Base-by-base conservation (phyloP, 176 grass and related monocot genomes). In the Rhynchospora tenuis region DNA sequence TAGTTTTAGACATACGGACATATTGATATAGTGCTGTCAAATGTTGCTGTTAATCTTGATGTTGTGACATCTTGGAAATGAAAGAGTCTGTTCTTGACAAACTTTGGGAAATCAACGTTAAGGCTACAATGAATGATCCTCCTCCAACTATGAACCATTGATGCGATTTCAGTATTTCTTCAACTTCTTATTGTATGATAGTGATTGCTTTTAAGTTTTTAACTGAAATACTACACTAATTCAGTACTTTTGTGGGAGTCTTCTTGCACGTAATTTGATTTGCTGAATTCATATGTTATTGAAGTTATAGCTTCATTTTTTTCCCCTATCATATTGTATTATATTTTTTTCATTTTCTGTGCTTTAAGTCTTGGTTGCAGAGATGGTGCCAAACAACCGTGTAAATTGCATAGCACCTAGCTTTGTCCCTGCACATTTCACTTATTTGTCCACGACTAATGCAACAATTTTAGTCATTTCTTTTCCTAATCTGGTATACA, bases 361-460 rank as follows among this genome's bases (percentile, higher is more conserved):
- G 12, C 81, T 84, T 31, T 64, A 95, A 93, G 96, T 86, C 84
- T 88, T 98, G 84, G 93, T 93, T 81, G 54, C 91, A 77, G 92
- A 95, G 80, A 93, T 98, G 93, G 87, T 89, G 4, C 95, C 92
- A 85, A 33, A 95, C 82, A 94, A 90, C 78, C 92, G 95, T 78
- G 89, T 98, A 65, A 98, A 95, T 85, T 98, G 96, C 84, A 89
- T 98, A 85, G 96, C 93, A 71, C 96, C 96, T 87, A 93, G 96
- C 86, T 98, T 98, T 83, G 92, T 95, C 73, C 96, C 93, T 38
- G 95, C 96, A 28, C 84, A 86, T 82, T 98, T 98, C 88, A 89
- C 96, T 89, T 54, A 81, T 80, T 98, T 98, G 69, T 88, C 93
- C 23, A 91, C 86, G 51, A 87, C 70, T 79, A 91, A 95, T 86